Percentiles rank a stretch among this genome's conserved stretches.
phyloP scores from a whole-genome alignment of 306 rosid species.

The Clitoria ternatea region DNA sequence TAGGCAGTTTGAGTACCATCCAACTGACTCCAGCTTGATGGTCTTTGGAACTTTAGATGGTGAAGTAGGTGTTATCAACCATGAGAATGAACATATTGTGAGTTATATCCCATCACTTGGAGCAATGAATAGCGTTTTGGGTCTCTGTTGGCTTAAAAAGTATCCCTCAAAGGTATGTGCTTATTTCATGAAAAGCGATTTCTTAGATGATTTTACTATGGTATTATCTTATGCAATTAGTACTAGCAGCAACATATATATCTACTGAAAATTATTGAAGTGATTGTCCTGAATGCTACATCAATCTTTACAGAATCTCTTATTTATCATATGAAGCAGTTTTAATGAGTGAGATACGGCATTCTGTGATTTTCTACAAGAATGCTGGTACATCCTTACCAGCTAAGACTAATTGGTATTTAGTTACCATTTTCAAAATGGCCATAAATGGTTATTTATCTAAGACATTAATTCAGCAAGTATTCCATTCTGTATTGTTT shows the following conservation, averaged over 20 bases:
- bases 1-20: slow-evolving; percentile 88
- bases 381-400: slow-evolving; percentile 7
- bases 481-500: slow-evolving; percentile 16
- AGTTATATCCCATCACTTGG: slow-evolving; percentile 74
- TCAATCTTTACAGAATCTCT: neutral
- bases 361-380: slow-evolving; percentile 17
- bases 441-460: neutral
- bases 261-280: neutral
- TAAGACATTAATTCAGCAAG: neutral
- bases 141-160: slow-evolving; percentile 88
- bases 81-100: slow-evolving; percentile 60
- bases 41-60: slow-evolving; percentile 88
- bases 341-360: neutral
- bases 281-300: slow-evolving; percentile 1
- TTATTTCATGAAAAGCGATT: slow-evolving; percentile 11
- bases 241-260: slow-evolving; percentile 10
- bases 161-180: slow-evolving; percentile 72
- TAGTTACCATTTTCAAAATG: slow-evolving; percentile 11
- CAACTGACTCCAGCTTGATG: slow-evolving; percentile 71
- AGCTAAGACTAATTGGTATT: neutral
- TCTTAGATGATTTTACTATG: neutral
- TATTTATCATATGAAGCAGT: slow-evolving; percentile 14
- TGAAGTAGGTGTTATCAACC: slow-evolving; percentile 76
- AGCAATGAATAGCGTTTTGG: slow-evolving; percentile 78
- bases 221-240: neutral